Conservation (phyloP, 2,329 filamentous ascomycete species). For the Sclerotinia sclerotiorum region DNA sequence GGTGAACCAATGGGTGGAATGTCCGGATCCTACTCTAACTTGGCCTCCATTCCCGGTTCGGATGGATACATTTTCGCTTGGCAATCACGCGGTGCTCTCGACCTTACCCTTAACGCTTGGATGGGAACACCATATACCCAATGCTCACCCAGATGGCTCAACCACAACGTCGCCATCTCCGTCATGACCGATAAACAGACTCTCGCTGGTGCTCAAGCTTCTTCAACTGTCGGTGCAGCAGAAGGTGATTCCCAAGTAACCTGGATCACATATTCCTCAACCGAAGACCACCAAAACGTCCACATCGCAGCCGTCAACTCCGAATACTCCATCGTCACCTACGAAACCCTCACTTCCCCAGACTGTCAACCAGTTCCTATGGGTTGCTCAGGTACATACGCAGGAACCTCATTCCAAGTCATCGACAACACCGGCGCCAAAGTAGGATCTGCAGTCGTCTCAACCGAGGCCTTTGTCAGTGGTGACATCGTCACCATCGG, state of each 20-base stretch:
- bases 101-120: constrained; percentile 56
- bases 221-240: constrained; percentile 51
- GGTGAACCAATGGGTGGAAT: constrained; percentile 61
- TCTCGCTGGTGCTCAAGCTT: constrained; percentile 53
- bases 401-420: constrained; percentile 60
- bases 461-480: constrained; percentile 56
- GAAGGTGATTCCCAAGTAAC: constrained; percentile 59
- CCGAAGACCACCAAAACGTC: constrained; percentile 57
- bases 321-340: constrained; percentile 55
- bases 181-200: constrained; percentile 59
- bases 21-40: constrained; percentile 59
- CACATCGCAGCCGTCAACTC: constrained; percentile 57
- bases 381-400: constrained; percentile 58
- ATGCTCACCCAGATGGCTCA: constrained; percentile 39
- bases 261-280: constrained; percentile 54
- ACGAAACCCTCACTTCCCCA: constrained; percentile 60
- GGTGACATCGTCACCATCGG: constrained; percentile 62
- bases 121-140: constrained; percentile 57
- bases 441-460: constrained; percentile 52
- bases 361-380: constrained; percentile 57
- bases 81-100: constrained; percentile 59
- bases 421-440: constrained; percentile 51
- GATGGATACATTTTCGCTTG: constrained; percentile 60
- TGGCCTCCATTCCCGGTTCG: constrained; percentile 53
- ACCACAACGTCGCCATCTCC: constrained; percentile 60